These are phyloP conservation scores for Acorus calamus DNA, from an alignment of 106 monocot genomes.

Conservation along the genomic window DNA sequence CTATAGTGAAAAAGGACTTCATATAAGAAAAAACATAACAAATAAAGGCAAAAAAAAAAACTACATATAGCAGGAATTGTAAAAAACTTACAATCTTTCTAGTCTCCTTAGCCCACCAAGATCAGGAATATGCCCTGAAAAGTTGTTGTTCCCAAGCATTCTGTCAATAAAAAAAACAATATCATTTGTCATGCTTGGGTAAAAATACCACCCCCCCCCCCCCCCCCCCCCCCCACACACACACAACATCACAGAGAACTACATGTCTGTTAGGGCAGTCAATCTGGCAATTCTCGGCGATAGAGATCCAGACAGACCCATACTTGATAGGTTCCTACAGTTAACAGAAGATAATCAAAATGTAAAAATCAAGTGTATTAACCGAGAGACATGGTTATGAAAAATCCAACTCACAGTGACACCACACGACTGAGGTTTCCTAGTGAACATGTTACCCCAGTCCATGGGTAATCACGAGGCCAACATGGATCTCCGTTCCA, in stretches of 20 bases:
- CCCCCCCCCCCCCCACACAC: neutral
- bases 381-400: neutral
- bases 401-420: conserved; percentile 55
- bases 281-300: conserved; percentile 50
- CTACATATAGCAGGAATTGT: neutral
- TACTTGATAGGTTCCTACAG: conserved; percentile 60
- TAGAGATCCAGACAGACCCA: conserved; percentile 62
- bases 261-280: conserved; percentile 71
- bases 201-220: neutral
- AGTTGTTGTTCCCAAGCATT: conserved; percentile 47
- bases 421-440: conserved; percentile 40
- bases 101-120: conserved; percentile 35
- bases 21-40: conserved; percentile 1
- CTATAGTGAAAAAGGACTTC: conserved; percentile 23
- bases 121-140: conserved; percentile 65
- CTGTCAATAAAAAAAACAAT: conserved; percentile 24
- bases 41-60: neutral
- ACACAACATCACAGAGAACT: conserved; percentile 7
- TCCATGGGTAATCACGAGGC: conserved; percentile 69
- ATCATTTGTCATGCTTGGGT: neutral
- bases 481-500: conserved; percentile 95
- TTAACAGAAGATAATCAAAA: conserved; percentile 1
- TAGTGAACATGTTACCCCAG: conserved; percentile 61
- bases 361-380: neutral
- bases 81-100: conserved; percentile 44